Evolutionary conservation across 352 stramenopile genomes (phyloP).

Genomic region (Phytophthora colocasiae): DNA sequence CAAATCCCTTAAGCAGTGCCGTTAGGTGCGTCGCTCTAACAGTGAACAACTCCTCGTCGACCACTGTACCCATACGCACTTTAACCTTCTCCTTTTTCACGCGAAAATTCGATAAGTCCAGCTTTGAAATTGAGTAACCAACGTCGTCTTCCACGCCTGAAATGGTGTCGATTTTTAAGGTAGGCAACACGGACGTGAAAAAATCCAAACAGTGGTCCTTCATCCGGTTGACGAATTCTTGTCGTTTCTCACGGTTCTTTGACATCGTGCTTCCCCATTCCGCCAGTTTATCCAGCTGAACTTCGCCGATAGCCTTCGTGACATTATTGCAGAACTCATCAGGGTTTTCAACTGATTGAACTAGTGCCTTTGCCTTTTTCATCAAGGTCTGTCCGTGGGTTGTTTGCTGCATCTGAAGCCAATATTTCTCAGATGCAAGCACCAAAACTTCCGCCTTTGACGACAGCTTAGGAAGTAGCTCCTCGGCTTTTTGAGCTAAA

Average conservation of each 20-base stretch:
- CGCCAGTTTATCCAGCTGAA: conserved; percentile 74
- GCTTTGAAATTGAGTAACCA: conserved; percentile 78
- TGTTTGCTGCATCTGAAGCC: conserved; percentile 75
- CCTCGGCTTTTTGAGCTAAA: conserved; percentile 69
- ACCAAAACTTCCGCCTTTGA: conserved; percentile 57
- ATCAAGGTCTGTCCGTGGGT: conserved; percentile 70
- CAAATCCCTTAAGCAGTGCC: conserved; percentile 79
- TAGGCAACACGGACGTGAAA: conserved; percentile 84
- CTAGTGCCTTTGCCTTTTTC: conserved; percentile 72
- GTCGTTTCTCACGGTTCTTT: conserved; percentile 68
- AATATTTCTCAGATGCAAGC: conserved; percentile 75
- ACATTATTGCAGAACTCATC: conserved; percentile 78
- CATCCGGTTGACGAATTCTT: conserved; percentile 81
- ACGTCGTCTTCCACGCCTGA: conserved; percentile 78
- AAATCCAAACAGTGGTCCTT: conserved; percentile 90
- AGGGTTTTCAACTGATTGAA: conserved; percentile 79
- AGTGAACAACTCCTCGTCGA: conserved; percentile 82
- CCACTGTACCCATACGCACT: conserved; percentile 82
- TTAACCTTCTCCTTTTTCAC: conserved; percentile 90
- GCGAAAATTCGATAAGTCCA: conserved; percentile 85
- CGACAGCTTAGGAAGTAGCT: conserved; percentile 67
- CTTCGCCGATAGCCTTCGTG: conserved; percentile 69
- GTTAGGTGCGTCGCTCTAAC: conserved; percentile 81
- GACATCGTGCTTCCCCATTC: conserved; percentile 72
- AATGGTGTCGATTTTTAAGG: conserved; percentile 87